Conservation (phyloP, 202 grass and related monocot species). For the Carex sylvatica region DNA sequence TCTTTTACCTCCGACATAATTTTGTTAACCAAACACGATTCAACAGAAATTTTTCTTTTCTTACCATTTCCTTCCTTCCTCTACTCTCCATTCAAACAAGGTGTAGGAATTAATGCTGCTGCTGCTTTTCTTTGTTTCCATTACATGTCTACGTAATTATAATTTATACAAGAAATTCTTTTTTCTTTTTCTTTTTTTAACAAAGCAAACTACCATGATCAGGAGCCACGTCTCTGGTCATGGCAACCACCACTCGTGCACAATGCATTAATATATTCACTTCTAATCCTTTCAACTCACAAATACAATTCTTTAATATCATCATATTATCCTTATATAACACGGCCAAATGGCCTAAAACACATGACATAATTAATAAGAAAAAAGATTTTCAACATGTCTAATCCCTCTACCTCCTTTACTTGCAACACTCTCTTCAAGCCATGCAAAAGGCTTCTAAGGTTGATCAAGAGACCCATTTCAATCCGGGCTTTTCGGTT, state of each 20-base stretch:
- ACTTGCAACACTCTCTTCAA: slow-evolving; percentile 38
- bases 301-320: background rate
- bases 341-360: background rate
- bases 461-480: slow-evolving; percentile 38
- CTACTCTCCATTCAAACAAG: no score
- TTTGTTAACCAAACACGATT: no score
- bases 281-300: slow-evolving; percentile 5
- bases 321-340: background rate
- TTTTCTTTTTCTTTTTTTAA: background rate
- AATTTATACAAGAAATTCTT: background rate
- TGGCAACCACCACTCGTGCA: slow-evolving; percentile 9
- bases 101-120: no score
- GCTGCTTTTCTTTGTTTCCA: background rate
- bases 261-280: background rate
- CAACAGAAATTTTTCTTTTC: no score
- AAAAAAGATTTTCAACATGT: slow-evolving; percentile 6
- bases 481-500: slow-evolving; percentile 43
- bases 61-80: no score
- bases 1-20: no score
- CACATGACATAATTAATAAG: background rate
- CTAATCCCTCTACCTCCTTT: slow-evolving; percentile 23
- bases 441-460: slow-evolving; percentile 40
- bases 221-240: slow-evolving; percentile 18
- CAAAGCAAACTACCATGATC: slow-evolving; percentile 6
- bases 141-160: background rate